Base-by-base conservation (phyloP, 2,329 filamentous ascomycete species). In the Biscogniauxia marginata region DNA sequence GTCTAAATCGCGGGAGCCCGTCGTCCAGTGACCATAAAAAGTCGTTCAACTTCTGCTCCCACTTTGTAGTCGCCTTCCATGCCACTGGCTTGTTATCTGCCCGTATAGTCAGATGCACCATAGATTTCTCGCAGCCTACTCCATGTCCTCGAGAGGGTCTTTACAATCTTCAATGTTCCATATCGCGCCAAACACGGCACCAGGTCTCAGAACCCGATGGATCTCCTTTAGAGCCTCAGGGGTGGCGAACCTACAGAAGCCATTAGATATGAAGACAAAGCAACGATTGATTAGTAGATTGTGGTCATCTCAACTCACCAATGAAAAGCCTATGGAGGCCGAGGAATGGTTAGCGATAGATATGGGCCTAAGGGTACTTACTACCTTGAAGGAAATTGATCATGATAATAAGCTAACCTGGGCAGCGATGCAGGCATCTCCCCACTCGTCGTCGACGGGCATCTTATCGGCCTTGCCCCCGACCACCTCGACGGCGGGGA, bases 151-250 rank as follows among this genome's bases (percentile, higher is more conserved):
- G 16, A 22, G 25, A n/a, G 16, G 8, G 30, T 39, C 22, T 79
- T 66, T 72, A 87, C 86, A 90, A 61, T 89, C 85, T 69, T 90
- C 87, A 57, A 87, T 76, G 64, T 90, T 91, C 88, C 89, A 91
- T 52, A 91, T 85, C 69, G 89, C 71, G 13, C 84, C 88, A 23
- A 91, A 75, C 23, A 77, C 77, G 6, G 81, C 82, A 6, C 79
- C 80, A 0, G 84, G 84, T 65, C 80, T 81, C 49, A 91, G 72
- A 0, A 88, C 80, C 48, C 87, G 81, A 62, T 84, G 80, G n/a
- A 91, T 87, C 64, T 90, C 87, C 47, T 75, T 71, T 23, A 92
- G 73, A 0, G 87, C 76, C 34, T 83, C 78, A 45, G 79, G 73
- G 52, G 80, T 88, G 43, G 87, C 84, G 72, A 91, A 91, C 88